phyloP scores from a whole-genome alignment of 495 filamentous ascomycete species.

The Xylaria grammica region DNA sequence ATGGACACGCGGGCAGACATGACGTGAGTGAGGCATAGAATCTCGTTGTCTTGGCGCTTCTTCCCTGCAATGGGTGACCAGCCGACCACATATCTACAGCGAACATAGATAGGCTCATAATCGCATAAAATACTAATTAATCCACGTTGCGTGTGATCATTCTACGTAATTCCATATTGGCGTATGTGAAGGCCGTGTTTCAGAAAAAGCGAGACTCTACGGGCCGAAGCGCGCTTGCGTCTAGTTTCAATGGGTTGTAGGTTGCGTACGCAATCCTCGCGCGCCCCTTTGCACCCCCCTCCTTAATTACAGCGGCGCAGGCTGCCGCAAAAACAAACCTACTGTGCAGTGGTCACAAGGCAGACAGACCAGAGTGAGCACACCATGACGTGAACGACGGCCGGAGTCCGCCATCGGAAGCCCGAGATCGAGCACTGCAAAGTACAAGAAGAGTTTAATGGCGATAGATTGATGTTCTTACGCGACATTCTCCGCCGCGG shows the following conservation, averaged over 20 bases:
- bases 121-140: too few relatives aligned
- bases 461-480: background rate
- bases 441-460: background rate
- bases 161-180: too few relatives aligned
- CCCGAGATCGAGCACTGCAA: background rate
- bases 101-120: too few relatives aligned
- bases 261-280: background rate
- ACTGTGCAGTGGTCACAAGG: background rate
- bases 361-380: background rate
- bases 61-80: too few relatives aligned
- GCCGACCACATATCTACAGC: too few relatives aligned
- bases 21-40: background rate
- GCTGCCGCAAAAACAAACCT: too few relatives aligned
- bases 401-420: slow-evolving; percentile 17
- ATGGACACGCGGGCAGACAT: slow-evolving; percentile 1
- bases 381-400: background rate
- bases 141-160: too few relatives aligned
- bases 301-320: too few relatives aligned
- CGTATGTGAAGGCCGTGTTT: background rate
- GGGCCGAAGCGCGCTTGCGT: background rate
- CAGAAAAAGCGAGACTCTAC: background rate
- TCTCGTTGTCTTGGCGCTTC: too few relatives aligned
- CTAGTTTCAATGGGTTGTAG: background rate
- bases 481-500: background rate
- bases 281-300: background rate